Percentiles rank a stretch among this genome's conserved stretches.
These are phyloP conservation scores for Cichorium intybus DNA, from an alignment of 140 eudicot genomes.

Conservation along the genomic window DNA sequence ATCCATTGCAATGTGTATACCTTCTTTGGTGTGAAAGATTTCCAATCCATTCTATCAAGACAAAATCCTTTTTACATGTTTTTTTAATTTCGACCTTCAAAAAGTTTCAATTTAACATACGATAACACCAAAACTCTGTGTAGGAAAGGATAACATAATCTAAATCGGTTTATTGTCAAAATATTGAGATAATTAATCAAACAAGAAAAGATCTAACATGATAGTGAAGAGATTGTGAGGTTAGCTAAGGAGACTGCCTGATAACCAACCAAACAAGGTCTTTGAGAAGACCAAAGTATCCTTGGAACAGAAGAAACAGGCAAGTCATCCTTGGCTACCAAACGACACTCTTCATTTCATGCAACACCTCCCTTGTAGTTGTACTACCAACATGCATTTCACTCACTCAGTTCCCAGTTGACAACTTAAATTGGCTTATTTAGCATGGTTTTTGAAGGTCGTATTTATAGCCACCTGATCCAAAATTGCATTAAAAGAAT, in stretches of 20 bases:
- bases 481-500: background rate
- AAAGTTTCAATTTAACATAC: conserved; percentile 12
- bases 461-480: background rate
- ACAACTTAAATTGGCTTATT: background rate
- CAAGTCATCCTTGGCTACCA: conserved; percentile 80
- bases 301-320: conserved; percentile 42
- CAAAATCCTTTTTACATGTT: no score
- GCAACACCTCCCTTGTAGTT: conserved; percentile 38
- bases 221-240: conserved; percentile 45
- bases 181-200: background rate
- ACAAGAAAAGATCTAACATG: conserved; percentile 42
- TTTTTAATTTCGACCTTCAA: no score
- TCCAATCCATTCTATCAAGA: no score
- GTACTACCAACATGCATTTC: background rate
- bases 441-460: background rate
- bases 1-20: no score
- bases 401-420: background rate
- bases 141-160: background rate
- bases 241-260: conserved; percentile 76
- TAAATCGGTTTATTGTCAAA: background rate
- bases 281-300: background rate
- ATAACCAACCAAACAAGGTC: conserved; percentile 27
- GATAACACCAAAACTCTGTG: background rate
- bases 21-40: no score
- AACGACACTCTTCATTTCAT: conserved; percentile 38